Conservation (phyloP, 805 yeast species). For the Saturnispora hagleri region DNA sequence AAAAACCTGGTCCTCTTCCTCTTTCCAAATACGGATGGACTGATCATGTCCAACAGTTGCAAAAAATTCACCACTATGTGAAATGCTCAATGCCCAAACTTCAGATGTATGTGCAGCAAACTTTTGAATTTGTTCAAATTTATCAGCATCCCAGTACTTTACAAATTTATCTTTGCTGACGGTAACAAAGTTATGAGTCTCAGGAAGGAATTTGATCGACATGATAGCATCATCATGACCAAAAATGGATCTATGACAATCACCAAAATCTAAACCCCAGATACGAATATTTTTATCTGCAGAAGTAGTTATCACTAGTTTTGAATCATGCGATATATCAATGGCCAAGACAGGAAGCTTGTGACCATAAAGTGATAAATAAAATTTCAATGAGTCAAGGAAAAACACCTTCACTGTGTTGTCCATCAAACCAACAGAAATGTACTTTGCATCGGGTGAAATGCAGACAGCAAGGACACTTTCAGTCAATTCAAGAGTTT, state of each 20-base stretch:
- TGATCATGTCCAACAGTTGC: constrained; percentile 89
- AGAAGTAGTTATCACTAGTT: constrained; percentile 81
- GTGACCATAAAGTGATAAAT: constrained; percentile 87
- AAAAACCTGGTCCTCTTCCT: constrained; percentile 92
- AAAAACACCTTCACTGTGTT: constrained; percentile 94
- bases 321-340: constrained; percentile 84
- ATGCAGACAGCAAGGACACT: constrained; percentile 74
- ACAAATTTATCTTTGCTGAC: constrained; percentile 82
- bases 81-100: constrained; percentile 86
- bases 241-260: constrained; percentile 92
- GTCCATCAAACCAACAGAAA: constrained; percentile 82
- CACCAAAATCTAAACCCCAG: constrained; percentile 99
- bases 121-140: constrained; percentile 88
- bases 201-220: constrained; percentile 76
- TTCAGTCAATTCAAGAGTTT: constrained; percentile 77
- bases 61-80: constrained; percentile 59
- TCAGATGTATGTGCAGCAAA: constrained; percentile 82
- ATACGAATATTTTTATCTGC: constrained; percentile 96
- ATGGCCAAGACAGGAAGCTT: constrained; percentile 89
- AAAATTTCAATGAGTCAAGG: constrained; percentile 79
- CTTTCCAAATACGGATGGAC: constrained; percentile 86
- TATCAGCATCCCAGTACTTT: constrained; percentile 98
- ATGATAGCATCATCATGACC: constrained; percentile 96
- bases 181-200: constrained; percentile 83
- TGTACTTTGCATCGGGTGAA: constrained; percentile 66